Evolutionary conservation across 176 grass and related monocot species (phyloP), one percentile per base, ranked within the genome.

Genomic region (Eremochloa ophiuroides): DNA sequence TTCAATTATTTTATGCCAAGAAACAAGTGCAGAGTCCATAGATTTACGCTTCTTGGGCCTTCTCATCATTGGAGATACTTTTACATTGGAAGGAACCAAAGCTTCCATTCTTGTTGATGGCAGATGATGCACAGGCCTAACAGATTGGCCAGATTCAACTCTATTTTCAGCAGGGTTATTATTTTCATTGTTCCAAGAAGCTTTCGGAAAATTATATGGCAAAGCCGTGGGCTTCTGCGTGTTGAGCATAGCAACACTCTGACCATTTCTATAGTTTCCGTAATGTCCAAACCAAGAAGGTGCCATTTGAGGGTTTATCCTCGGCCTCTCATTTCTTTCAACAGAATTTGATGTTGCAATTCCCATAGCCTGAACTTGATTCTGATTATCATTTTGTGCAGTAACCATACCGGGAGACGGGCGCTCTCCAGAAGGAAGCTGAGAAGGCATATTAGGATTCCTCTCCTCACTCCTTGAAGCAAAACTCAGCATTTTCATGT

Each of bases 261-360:
- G 81, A 67, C 90, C 90, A 58, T 91, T 98, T 88, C 79, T 88
- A 67, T 93, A 84, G 75, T 44, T 89, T 59, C 86, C 86, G 31
- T 91, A 91, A 72, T 89, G 90, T 65, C 83, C 90, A 84, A 95
- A 98, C 95, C 90, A 98, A 65, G 92, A 93, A 47, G 92, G 88
- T 69, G 90, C 88, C 90, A 94, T 98, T 75, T 95, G 95, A 87
- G 90, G 92, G 81, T 89, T 98, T 71, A 94, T 91, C 65, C 84
- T 87, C 10, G 85, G 79, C 20, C 74, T 79, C 59, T 94, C 89
- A 40, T 44, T 85, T 89, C 81, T 88, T 79, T 86, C 90, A 66
- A 75, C 51, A 79, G 85, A 74, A 88, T 58, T 84, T 65, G 75
- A 73, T 81, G 75, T 47, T 74, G 82, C 67, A 85, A 60, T 82